These are phyloP conservation scores for Lepiota venenata DNA, from an alignment of 768 basidiomycete species.

Conservation along the genomic window DNA sequence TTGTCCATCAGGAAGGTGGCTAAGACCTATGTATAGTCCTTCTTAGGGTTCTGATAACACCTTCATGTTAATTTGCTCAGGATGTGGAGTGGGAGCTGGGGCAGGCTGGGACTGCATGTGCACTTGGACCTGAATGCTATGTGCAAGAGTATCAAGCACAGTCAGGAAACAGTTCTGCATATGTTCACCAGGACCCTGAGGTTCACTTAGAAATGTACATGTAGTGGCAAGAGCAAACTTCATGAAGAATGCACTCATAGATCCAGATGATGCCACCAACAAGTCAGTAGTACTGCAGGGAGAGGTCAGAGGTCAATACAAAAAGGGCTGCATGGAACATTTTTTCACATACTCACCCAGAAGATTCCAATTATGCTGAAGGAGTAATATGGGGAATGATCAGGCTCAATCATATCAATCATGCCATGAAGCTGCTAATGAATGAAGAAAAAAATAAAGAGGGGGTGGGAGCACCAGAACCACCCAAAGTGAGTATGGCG, in stretches of 20 bases:
- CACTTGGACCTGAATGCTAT: too few relatives aligned
- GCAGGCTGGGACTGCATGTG: too few relatives aligned
- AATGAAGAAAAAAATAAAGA: slow-evolving; percentile 92
- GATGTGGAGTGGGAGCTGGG: too few relatives aligned
- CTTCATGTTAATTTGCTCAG: too few relatives aligned
- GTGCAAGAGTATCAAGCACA: too few relatives aligned
- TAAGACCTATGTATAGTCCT: too few relatives aligned
- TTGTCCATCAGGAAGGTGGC: too few relatives aligned
- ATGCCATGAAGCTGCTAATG: slow-evolving; percentile 94
- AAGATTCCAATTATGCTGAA: slow-evolving; percentile 87
- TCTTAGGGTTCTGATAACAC: too few relatives aligned
- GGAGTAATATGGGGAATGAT: slow-evolving; percentile 85
- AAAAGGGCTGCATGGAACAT: slow-evolving; percentile 2
- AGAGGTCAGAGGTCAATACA: slow-evolving; percentile 3
- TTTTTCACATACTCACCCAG: slow-evolving; percentile 73
- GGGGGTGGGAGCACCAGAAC: slow-evolving; percentile 88
- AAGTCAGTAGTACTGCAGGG: slow-evolving; percentile 78
- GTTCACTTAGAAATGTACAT: slow-evolving; percentile 93
- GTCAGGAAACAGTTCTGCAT: too few relatives aligned
- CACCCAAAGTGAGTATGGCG: slow-evolving; percentile 77
- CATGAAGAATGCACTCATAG: slow-evolving; percentile 85
- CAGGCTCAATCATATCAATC: slow-evolving; percentile 96
- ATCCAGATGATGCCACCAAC: slow-evolving; percentile 86
- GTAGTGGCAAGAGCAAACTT: slow-evolving; percentile 84
- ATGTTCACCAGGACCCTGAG: too few relatives aligned